Conservation (phyloP, 2,329 filamentous ascomycete species). For the Monosporascus sp. region DNA sequence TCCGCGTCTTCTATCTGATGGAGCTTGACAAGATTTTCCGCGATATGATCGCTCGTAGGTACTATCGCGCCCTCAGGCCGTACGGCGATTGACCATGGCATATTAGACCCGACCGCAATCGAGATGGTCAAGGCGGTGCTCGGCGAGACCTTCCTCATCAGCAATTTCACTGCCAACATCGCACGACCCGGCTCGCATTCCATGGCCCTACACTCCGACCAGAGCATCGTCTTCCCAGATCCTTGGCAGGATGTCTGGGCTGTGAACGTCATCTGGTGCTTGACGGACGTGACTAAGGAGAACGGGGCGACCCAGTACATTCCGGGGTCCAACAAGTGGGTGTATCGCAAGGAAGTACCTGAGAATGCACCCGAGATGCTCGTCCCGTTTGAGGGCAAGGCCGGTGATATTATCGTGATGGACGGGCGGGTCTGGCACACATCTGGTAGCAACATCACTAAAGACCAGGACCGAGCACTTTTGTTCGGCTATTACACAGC, state of each 20-base stretch:
- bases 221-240: conserved; percentile 26
- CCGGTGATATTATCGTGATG: conserved; percentile 28
- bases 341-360: conserved; percentile 7
- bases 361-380: conserved; percentile 21
- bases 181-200: conserved; percentile 25
- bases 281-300: conserved; percentile 23
- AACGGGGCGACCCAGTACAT: conserved; percentile 24
- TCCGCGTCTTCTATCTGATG: conserved; percentile 15
- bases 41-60: conserved; percentile 5
- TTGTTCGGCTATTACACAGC: conserved; percentile 29
- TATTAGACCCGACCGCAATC: conserved; percentile 6
- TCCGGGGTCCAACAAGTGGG: conserved; percentile 13
- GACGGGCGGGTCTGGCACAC: conserved; percentile 30
- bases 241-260: conserved; percentile 22
- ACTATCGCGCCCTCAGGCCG: too few species aligned
- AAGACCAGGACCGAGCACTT: conserved; percentile 26
- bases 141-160: conserved; percentile 20
- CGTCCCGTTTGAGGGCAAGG: conserved; percentile 26
- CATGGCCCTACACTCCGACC: conserved; percentile 30
- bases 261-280: conserved; percentile 27
- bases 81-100: too few species aligned
- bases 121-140: conserved; percentile 6
- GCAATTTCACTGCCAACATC: conserved; percentile 32
- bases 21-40: conserved; percentile 13
- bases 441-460: conserved; percentile 26